Evolutionary conservation across 441 rosid species (phyloP).

Genomic region (Gossypium trilobum): DNA sequence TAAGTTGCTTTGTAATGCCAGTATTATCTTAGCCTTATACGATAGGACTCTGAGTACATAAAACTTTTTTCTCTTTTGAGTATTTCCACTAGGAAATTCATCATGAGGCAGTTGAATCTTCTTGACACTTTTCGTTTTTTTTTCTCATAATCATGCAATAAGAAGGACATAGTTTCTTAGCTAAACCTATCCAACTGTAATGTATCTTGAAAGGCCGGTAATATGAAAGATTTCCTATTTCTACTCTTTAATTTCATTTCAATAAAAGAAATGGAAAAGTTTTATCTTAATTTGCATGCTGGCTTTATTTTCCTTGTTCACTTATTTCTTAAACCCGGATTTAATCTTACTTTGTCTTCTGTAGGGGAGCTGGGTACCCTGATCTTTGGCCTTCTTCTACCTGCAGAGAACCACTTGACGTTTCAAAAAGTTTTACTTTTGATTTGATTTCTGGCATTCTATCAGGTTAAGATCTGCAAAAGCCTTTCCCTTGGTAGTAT

Average conservation of each 20-base stretch:
- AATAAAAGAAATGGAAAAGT: background rate
- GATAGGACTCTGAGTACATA: background rate
- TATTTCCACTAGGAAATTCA: background rate
- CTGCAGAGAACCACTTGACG: conserved; percentile 96
- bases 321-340: conserved; percentile 1
- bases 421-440: conserved; percentile 70
- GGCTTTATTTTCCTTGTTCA: background rate
- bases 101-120: background rate
- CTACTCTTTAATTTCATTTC: background rate
- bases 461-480: conserved; percentile 38
- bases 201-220: background rate
- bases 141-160: background rate
- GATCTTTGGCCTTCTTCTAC: conserved; percentile 83
- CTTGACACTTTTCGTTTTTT: background rate
- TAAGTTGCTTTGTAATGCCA: conserved; percentile 21
- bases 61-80: background rate
- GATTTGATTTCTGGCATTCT: conserved; percentile 79
- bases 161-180: background rate
- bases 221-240: background rate
- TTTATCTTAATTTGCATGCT: background rate
- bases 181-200: background rate
- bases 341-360: conserved; percentile 23
- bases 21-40: background rate
- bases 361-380: conserved; percentile 86
- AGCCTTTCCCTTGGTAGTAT: background rate